Percentiles rank a stretch among this genome's conserved stretches.
These are phyloP conservation scores for Saccharomycopsis fermentans DNA, from an alignment of 805 yeast genomes.

Conservation along the genomic window DNA sequence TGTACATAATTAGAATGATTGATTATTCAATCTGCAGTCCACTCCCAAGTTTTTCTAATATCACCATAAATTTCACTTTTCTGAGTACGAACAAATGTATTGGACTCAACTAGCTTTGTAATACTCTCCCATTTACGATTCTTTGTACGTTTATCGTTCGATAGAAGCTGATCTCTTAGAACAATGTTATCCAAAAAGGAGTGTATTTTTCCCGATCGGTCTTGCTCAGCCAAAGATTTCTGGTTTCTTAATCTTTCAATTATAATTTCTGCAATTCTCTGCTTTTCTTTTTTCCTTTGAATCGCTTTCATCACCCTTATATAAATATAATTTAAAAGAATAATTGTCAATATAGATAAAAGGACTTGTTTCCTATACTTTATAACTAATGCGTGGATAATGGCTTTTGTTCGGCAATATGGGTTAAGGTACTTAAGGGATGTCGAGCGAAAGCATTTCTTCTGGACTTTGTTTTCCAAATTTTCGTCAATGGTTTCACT, in stretches of 20 bases:
- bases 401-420: constrained; percentile 45
- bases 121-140: constrained; percentile 52
- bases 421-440: constrained; percentile 54
- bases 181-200: constrained; percentile 60
- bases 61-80: constrained; percentile 77
- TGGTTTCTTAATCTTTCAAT: constrained; percentile 41
- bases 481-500: constrained; percentile 8
- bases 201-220: constrained; percentile 28
- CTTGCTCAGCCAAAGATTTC: constrained; percentile 26
- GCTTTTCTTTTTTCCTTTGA: constrained; percentile 32
- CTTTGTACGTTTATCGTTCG: constrained; percentile 31
- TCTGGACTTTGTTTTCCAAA: constrained; percentile 21
- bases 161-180: constrained; percentile 53
- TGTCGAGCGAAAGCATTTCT: constrained; percentile 59
- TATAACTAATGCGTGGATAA: constrained; percentile 32
- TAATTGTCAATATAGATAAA: constrained; percentile 12
- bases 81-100: constrained; percentile 52
- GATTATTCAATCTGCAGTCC: constrained; percentile 42
- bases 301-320: constrained; percentile 30
- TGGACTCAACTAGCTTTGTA: constrained; percentile 45
- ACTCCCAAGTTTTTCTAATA: constrained; percentile 79
- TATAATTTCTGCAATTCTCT: constrained; percentile 38
- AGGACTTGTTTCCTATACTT: constrained; percentile 22
- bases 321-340: constrained; percentile 24
- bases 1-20: background rate